Evolutionary conservation across 1,284 basidiomycete genomes (phyloP), one percentile per base, ranked within the genome.

Genomic region (Puccinia hordei): DNA sequence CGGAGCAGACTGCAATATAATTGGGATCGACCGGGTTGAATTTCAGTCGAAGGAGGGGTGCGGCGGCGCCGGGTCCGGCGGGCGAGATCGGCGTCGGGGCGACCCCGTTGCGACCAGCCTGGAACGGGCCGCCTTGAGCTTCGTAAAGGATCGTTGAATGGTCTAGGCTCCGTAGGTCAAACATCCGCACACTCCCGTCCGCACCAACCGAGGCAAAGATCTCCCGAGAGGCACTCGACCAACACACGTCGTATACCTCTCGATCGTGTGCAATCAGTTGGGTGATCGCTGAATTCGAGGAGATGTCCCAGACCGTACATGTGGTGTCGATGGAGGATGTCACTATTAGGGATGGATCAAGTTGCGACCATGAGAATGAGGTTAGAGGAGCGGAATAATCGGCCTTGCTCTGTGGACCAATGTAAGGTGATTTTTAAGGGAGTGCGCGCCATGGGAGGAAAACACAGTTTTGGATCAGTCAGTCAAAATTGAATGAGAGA

Each of bases 61-160:
- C 51, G 90, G 89, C 89, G 88, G 2, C 89, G 85, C 15, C 90
- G 2, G 74, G 72, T 17, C n/a, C 72, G 89, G 27, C 89, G 87
- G 38, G 89, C 90, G n/a, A 88, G 85, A 27, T 46, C 89, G 86
- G 4, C 89, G 89, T 22, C 89, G 88, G 4, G 84, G 86, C 1
- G n/a, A 33, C 30, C 35, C 72, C 72, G 41, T 73, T 73, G 1
- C 72, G 49, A 89, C 87, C 83, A 90, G 90, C 53, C n/a, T 75
- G 22, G 19, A 85, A 92, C 92, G 0, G 92, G 91, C 13, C 90
- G 89, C 69, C 76, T 69, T 46, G 84, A 0, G 95, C 95, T 87
- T 99, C 97, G 86, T 98, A 99, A 65, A 99, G 89, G 84, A 99
- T 99, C 2, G 97, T 99, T 10, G 95, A 98, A 86, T 99, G 97